Percentiles rank a stretch among this genome's conserved stretches.
phyloP scores from a whole-genome alignment of 129 eudicot genomes.

The Lactuca sativa region DNA sequence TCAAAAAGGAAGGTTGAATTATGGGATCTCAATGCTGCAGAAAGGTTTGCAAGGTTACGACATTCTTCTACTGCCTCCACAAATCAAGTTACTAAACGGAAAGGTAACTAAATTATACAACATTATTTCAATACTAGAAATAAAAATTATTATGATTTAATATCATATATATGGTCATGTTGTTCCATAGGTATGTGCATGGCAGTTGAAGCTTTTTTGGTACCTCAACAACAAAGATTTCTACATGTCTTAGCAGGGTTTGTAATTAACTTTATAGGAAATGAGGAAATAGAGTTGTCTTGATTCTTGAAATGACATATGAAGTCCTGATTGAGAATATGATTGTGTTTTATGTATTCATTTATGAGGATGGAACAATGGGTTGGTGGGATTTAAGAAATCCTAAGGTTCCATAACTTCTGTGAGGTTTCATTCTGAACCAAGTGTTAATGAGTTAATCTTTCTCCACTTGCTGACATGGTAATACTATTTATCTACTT shows the following conservation, averaged over 20 bases:
- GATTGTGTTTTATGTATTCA: slow-evolving; percentile 12
- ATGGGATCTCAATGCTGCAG: slow-evolving; percentile 78
- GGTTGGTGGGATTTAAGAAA: slow-evolving; percentile 96
- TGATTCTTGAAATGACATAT: background rate
- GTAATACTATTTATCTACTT: too few species aligned
- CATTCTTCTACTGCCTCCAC: slow-evolving; percentile 31
- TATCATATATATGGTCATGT: background rate
- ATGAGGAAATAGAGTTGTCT: background rate
- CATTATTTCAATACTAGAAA: slow-evolving; percentile 3
- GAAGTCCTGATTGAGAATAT: too few species aligned
- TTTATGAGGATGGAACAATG: slow-evolving; percentile 87
- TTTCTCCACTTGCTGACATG: too few species aligned
- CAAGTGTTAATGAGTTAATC: too few species aligned
- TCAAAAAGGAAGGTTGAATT: slow-evolving; percentile 66
- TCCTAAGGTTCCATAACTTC: slow-evolving; percentile 52
- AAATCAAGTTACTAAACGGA: slow-evolving; percentile 47
- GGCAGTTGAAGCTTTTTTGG: slow-evolving; percentile 78
- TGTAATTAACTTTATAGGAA: background rate
- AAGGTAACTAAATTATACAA: slow-evolving; percentile 40
- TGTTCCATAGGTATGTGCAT: slow-evolving; percentile 73
- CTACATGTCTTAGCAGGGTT: slow-evolving; percentile 70
- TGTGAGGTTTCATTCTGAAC: slow-evolving; percentile 76
- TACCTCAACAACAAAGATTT: slow-evolving; percentile 61
- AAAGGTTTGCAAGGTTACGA: slow-evolving; percentile 53
- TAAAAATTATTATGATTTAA: background rate